Base-by-base conservation (phyloP, 2,329 filamentous ascomycete genomes). In the Colletotrichum tabaci region DNA sequence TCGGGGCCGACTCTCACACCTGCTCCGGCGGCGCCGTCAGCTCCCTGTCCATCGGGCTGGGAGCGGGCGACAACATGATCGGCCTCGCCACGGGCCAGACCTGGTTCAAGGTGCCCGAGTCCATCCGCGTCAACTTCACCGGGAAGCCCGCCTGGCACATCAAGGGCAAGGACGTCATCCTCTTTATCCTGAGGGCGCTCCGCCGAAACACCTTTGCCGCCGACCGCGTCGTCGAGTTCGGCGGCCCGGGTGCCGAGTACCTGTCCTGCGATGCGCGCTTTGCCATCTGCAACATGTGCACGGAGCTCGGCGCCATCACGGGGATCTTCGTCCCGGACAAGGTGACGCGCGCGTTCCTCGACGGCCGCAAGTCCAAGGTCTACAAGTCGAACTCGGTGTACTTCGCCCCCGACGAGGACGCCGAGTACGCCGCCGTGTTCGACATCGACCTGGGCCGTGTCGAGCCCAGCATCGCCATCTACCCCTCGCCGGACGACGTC, bases 1-100 rank as follows among this genome's bases (percentile, higher is more conserved):
- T 86, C 18, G 84, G 84, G 0, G 80, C 80, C 21, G 85, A 87
- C 73, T 85, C 82, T 2, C 85, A 87, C 71, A 86, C 85, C 1
- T 86, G 84, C 66, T 84, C 82, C 2, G 78, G 82, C 1, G 85
- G 85, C 0, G 79, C 80, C 1, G 76, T 85, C 35, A 80, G 82
- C 0, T 81, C 78, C 44, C 76, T 87, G 10, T 80, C 83, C 3
- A 82, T 86, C n/a, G 85, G 85, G 84, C 46, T 47, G 6, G 18
- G 46, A 21, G 46, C 46, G 3, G 18, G 18, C 46, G 46, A 47
- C 18, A 21, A 86, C 1, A 82, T 80, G 9, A 80, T 86, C 76
- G 78, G 82, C 1, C 76, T 87, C 42, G 80, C 85, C 0, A 85
- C 83, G 1, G 84, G 85, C 3, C 80, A 85, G 70, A 86, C 82